A percentile compares a stretch with the other conserved stretches of the same genome.
phyloP scores from a whole-genome alignment of 2,329 filamentous ascomycete species.

The Shiraia sp. region DNA sequence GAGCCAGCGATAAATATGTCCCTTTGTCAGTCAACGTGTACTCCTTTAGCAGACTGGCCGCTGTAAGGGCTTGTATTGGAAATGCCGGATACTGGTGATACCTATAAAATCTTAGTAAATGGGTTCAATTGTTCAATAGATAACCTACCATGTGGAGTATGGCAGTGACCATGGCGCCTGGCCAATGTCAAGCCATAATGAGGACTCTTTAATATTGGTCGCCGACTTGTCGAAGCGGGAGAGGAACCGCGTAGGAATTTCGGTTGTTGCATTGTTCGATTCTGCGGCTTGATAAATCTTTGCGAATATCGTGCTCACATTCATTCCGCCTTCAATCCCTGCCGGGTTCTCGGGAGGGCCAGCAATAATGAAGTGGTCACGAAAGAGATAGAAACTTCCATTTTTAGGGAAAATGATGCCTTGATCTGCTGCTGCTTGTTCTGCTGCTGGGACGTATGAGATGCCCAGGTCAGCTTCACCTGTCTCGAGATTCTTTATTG shows the following conservation, averaged over 20 bases:
- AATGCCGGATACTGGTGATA: slow-evolving; percentile 53
- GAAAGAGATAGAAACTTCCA: slow-evolving; percentile 48
- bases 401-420: slow-evolving; percentile 39
- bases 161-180: slow-evolving; percentile 53
- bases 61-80: slow-evolving; percentile 51
- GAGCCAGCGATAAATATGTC: slow-evolving; percentile 48
- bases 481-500: slow-evolving; percentile 49
- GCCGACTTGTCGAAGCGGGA: slow-evolving; percentile 55
- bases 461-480: slow-evolving; percentile 51
- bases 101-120: no score
- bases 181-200: slow-evolving; percentile 52
- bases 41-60: slow-evolving; percentile 48
- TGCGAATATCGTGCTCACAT: slow-evolving; percentile 43
- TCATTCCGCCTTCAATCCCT: slow-evolving; percentile 31
- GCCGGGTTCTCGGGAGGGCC: slow-evolving; percentile 45
- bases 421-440: slow-evolving; percentile 49
- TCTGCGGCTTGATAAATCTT: slow-evolving; percentile 40
- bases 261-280: slow-evolving; percentile 32
- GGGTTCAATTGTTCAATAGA: no score
- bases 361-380: slow-evolving; percentile 53
- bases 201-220: slow-evolving; percentile 54
- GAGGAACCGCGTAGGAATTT: slow-evolving; percentile 48
- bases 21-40: slow-evolving; percentile 55
- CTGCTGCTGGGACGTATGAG: slow-evolving; percentile 50
- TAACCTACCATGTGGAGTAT: slow-evolving; percentile 55